Percentiles rank a stretch among this genome's conserved stretches.
Evolutionary conservation across 2,329 filamentous ascomycete genomes (phyloP).

Genomic region (Venturia carpophila): DNA sequence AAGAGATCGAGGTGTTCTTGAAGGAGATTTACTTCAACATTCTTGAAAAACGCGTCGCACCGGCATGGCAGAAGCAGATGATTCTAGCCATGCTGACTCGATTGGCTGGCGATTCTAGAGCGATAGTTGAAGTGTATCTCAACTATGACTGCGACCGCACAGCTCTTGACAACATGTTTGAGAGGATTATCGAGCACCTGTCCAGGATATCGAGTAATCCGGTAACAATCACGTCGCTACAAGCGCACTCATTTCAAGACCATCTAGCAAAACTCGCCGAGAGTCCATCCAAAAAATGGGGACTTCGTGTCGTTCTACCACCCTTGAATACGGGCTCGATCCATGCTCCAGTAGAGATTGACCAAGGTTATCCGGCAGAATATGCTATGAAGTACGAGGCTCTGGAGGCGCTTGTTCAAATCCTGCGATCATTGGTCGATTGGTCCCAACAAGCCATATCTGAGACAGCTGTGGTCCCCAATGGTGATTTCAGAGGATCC

Average conservation of each 20-base stretch:
- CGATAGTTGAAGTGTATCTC: slow-evolving; percentile 88
- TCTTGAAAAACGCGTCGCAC: slow-evolving; percentile 77
- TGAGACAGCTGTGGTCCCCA: slow-evolving; percentile 34
- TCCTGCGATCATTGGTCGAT: slow-evolving; percentile 79
- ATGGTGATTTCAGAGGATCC: slow-evolving; percentile 42
- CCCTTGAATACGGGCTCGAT: slow-evolving; percentile 71
- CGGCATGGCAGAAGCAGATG: slow-evolving; percentile 83
- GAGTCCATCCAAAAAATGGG: slow-evolving; percentile 63
- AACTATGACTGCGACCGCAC: slow-evolving; percentile 98
- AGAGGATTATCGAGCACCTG: slow-evolving; percentile 85
- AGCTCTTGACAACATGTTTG: slow-evolving; percentile 91
- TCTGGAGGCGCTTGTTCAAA: slow-evolving; percentile 80
- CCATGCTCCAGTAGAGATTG: slow-evolving; percentile 45
- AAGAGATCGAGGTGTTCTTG: slow-evolving; percentile 95
- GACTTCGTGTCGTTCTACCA: slow-evolving; percentile 74
- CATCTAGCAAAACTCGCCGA: slow-evolving; percentile 55
- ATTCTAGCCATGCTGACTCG: slow-evolving; percentile 81
- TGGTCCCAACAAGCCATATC: slow-evolving; percentile 70
- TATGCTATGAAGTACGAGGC: slow-evolving; percentile 87
- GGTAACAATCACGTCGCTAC: slow-evolving; percentile 62
- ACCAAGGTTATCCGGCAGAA: slow-evolving; percentile 72
- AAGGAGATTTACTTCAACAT: slow-evolving; percentile 96
- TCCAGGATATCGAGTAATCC: slow-evolving; percentile 78
- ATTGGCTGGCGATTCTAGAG: slow-evolving; percentile 76
- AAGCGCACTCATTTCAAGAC: slow-evolving; percentile 84